Conservation (phyloP, 306 rosid genomes). For the Fagus crenata region DNA sequence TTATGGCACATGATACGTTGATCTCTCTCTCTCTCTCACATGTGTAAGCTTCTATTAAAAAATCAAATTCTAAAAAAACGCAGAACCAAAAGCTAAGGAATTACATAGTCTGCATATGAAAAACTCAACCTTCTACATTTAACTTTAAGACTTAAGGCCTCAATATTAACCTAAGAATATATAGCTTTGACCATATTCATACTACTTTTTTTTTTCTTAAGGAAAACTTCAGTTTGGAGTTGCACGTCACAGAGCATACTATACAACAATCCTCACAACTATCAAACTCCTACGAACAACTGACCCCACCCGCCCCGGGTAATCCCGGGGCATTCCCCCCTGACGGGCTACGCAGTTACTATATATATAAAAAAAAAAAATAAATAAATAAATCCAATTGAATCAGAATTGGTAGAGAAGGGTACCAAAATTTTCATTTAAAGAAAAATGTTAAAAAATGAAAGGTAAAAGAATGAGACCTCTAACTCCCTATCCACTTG, state of each 20-base stretch:
- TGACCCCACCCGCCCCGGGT: too few species aligned
- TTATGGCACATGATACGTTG: not conserved
- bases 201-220: too few species aligned
- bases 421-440: not conserved
- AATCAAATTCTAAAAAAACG: not conserved
- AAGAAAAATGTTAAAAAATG: not conserved
- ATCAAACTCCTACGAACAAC: too few species aligned
- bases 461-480: conserved; percentile 41
- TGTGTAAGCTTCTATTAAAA: not conserved
- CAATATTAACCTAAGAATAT: too few species aligned
- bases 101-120: not conserved
- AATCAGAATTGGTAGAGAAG: not conserved
- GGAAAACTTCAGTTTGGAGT: too few species aligned
- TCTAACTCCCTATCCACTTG: conserved; percentile 89
- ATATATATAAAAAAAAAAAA: not conserved
- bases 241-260: too few species aligned
- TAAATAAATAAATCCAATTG: not conserved
- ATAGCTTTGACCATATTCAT: too few species aligned
- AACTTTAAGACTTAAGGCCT: too few species aligned
- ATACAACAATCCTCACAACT: too few species aligned
- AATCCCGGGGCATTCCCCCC: too few species aligned
- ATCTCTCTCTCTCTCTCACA: not conserved
- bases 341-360: too few species aligned
- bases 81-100: not conserved
- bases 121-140: too few species aligned